Evolutionary conservation across 257 asterid species (phyloP), one percentile per base, ranked within the genome.

Genomic region (Paulownia fortunei): DNA sequence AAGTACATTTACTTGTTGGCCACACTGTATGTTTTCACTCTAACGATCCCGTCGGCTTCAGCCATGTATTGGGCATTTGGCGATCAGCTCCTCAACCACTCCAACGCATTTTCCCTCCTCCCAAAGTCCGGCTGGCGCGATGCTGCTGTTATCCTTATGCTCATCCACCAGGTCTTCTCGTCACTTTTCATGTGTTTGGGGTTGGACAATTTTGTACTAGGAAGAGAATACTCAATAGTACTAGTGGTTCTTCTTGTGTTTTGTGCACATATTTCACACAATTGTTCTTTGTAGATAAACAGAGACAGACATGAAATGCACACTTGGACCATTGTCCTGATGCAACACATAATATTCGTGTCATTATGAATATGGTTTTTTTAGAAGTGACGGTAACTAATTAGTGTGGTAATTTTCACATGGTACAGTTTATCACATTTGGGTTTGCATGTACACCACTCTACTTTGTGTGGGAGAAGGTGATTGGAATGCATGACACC

Each of bases 21-120:
- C 15, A 94, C 99, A 13, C 80, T 92, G 8, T 94, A 94, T 21
- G 99, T 94, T 21, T 94, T 91, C 89, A 94, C 99, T 2, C 88
- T 94, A 5, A 94, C 99, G 0, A 55, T 94, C 24, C 99, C 99
- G 13, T 94, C 99, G 15, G 92, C 99, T 13, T 73, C 98, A 13
- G 96, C 97, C 58, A 89, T 94, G 26, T 94, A 94, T 81, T 94
- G 99, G 99, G 99, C 99, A 0, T 94, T 92, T 26, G 99, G 99
- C 11, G 98, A 94, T 69, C 81, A 87, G 56, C 95, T 94, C 52
- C 88, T 94, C 64, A 84, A 83, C 86, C 98, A 94, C 84, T 61
- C 98, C 41, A 94, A 94, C 47, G 99, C 99, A 1, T 92, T 94
- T 69, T 81, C 98, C 13, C 97, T 94, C 67, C 92, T 94, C 68